These are phyloP conservation scores for Cystobasidiopsis lactophilus DNA, from an alignment of 768 basidiomycete genomes.

Conservation along the genomic window DNA sequence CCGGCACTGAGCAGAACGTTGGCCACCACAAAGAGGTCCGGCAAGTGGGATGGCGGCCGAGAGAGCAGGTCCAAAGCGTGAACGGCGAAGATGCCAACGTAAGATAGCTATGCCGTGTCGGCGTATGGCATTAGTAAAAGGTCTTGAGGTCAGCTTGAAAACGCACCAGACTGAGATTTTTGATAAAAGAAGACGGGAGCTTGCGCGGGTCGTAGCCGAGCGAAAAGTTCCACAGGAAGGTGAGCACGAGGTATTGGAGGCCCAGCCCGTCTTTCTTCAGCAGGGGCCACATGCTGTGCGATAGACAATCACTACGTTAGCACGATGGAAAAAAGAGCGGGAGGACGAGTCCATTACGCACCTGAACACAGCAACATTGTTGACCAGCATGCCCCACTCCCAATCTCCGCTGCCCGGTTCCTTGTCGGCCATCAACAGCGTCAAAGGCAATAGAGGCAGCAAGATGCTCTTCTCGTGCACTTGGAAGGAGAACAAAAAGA, in stretches of 20 bases:
- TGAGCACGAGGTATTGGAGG: conserved; percentile 45
- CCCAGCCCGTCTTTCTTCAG: conserved; percentile 55
- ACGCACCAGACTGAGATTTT: conserved; percentile 19
- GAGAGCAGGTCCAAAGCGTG: conserved; percentile 44
- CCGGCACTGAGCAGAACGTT: conserved; percentile 58
- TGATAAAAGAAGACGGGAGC: conserved; percentile 30
- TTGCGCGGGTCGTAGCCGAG: conserved; percentile 52
- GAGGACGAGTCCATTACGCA: conserved; percentile 23
- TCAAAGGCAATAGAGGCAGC: conserved; percentile 62
- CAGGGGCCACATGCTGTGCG: conserved; percentile 70
- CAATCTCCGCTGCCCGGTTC: conserved; percentile 32
- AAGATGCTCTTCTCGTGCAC: conserved; percentile 88
- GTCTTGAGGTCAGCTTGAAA: not conserved
- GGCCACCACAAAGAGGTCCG: conserved; percentile 61
- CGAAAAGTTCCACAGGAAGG: conserved; percentile 57
- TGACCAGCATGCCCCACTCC: conserved; percentile 49
- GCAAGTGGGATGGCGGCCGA: conserved; percentile 49
- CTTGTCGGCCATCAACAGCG: conserved; percentile 38
- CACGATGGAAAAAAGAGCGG: not conserved
- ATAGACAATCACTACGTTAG: not conserved
- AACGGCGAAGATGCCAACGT: conserved; percentile 29
- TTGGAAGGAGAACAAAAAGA: conserved; percentile 91
- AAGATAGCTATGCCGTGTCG: conserved; percentile 20
- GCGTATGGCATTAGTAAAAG: not conserved
- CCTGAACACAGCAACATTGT: conserved; percentile 77